Evolutionary conservation across 2,329 filamentous ascomycete genomes (phyloP), one percentile per base, ranked within the genome.

Genomic region (Sporothrix variecibatus): DNA sequence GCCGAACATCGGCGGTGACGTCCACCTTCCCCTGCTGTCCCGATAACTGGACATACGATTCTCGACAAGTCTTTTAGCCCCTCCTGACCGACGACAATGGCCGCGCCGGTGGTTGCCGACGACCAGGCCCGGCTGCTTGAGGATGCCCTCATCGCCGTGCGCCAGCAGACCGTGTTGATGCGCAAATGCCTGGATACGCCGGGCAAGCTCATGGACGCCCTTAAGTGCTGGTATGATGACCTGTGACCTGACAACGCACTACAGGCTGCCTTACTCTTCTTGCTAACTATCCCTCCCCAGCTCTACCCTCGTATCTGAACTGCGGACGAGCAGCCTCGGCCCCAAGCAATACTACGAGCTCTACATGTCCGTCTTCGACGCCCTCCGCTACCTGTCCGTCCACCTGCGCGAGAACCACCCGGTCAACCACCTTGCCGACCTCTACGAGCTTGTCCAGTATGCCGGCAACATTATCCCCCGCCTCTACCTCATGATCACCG

Each of bases 311-410:
- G 95, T 99, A 75, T 98, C 96, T n/a, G 96, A 99, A 84, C 90
- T 99, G 79, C 94, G 96, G 79, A 99, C 96, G 4, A 97, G 95
- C 82, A 98, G 94, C 80, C 89, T 99, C 71, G 94, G 96, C n/a
- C 96, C 96, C 46, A 99, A 99, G 84, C 96, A 99, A 84, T 99
- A 99, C 86, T 99, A 99, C 84, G 97, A 99, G 86, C 90, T 99
- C 74, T 99, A 99, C 86, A 99, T 99, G 96, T 90, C 96, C 77
- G 94, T 99, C 76, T 99, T 99, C 84, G 96, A 99, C 86, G 95
- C 97, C 77, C 86, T 99, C 81, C 94, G 96, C 82, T 95, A 98
- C 84, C 91, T 99, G 72, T 97, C 96, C 72, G 94, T 97, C 77
- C 97, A 98, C 84, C 91, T 99, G 62, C 95, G 94, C 84, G 96